A percentile compares a stretch with the other conserved stretches of the same genome.
These are phyloP conservation scores for Rhytidiadelphus loreus DNA, from an alignment of 225 moss, liverwort and hornwort genomes.

Conservation along the genomic window DNA sequence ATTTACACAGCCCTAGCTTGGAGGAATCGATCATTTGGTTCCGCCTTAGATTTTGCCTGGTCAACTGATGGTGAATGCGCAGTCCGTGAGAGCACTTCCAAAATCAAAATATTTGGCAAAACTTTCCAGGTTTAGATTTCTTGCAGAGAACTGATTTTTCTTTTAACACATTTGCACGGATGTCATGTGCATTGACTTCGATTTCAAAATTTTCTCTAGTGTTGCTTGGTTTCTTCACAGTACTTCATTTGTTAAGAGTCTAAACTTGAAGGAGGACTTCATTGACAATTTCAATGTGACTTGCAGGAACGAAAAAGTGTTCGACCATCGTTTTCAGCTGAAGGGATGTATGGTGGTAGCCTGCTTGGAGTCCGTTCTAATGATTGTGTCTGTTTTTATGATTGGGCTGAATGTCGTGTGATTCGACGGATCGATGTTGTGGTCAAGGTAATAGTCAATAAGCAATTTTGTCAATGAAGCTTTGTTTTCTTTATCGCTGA, in stretches of 20 bases:
- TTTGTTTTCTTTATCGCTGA: background rate
- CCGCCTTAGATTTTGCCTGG: slow-evolving; percentile 92
- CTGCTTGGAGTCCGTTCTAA: slow-evolving; percentile 84
- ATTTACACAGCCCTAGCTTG: slow-evolving; percentile 97
- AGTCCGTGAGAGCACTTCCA: slow-evolving; percentile 93
- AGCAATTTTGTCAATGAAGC: background rate
- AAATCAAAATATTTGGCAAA: slow-evolving; percentile 88
- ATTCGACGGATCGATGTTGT: slow-evolving; percentile 90
- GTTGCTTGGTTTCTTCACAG: background rate
- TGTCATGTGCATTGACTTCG: background rate
- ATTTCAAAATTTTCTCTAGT: background rate
- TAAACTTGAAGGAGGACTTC: background rate
- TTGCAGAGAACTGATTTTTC: background rate
- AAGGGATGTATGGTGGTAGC: slow-evolving; percentile 80
- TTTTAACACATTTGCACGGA: background rate
- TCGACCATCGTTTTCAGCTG: slow-evolving; percentile 86
- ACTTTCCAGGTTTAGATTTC: slow-evolving; percentile 59
- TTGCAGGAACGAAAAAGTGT: slow-evolving; percentile 84
- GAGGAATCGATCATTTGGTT: slow-evolving; percentile 96
- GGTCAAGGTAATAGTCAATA: slow-evolving; percentile 51
- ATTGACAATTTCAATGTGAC: background rate
- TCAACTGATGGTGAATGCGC: slow-evolving; percentile 92
- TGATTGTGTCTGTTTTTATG: slow-evolving; percentile 91
- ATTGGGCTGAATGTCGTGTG: slow-evolving; percentile 95
- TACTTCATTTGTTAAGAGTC: background rate